A percentile compares a stretch with the other conserved stretches of the same genome.
Evolutionary conservation across 23 red algal species (phyloP).

Genomic region (Agarophyton chilense): DNA sequence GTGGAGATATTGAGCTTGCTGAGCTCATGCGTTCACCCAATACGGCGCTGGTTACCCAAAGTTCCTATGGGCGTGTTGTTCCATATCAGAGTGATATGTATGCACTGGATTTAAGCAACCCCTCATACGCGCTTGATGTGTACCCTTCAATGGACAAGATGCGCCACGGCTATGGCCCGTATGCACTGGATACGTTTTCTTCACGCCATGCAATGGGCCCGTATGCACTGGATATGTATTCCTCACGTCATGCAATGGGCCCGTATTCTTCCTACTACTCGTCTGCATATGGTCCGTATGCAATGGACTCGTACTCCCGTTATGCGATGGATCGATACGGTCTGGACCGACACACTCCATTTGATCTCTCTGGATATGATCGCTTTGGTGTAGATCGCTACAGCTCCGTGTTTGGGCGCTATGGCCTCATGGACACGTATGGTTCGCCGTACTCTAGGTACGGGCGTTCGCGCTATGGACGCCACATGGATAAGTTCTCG

Average conservation of each 20-base stretch:
- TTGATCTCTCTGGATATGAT: background rate
- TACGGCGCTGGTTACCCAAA: background rate
- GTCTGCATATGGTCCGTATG: conserved; percentile 16
- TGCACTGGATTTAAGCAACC: background rate
- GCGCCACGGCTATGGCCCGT: background rate
- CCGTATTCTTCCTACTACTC: conserved; percentile 13
- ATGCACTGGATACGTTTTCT: background rate
- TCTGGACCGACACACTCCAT: background rate
- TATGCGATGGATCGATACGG: conserved; percentile 11
- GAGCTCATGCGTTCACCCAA: conserved; percentile 16
- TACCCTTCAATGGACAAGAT: background rate
- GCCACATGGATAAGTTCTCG: background rate
- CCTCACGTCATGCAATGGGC: background rate
- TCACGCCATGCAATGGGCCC: background rate
- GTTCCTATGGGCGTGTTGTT: background rate
- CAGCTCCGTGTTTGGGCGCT: conserved; percentile 22
- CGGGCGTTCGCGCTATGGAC: background rate
- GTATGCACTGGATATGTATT: too few relatives aligned
- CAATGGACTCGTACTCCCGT: background rate
- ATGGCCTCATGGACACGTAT: background rate
- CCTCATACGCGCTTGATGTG: background rate
- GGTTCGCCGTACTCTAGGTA: background rate
- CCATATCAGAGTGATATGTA: conserved; percentile 16
- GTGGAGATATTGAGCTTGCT: background rate
- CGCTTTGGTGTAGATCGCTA: background rate